These are phyloP conservation scores for Neurospora intermedia DNA, from an alignment of 495 filamentous ascomycete species.

Conservation along the genomic window DNA sequence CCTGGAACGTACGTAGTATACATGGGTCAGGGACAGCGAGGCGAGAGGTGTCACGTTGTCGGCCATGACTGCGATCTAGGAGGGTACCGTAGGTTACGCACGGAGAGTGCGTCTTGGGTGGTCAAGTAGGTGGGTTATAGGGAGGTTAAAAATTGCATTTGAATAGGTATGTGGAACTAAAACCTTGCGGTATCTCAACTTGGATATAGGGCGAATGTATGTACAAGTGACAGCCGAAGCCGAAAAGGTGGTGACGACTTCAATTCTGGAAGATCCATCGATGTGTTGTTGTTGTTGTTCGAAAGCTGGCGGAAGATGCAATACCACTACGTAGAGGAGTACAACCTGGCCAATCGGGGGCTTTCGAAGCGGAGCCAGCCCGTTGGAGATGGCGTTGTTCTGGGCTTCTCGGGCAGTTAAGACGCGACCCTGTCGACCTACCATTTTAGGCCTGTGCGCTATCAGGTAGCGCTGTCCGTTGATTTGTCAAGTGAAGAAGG, in stretches of 20 bases:
- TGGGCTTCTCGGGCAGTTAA: background rate
- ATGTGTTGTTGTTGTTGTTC: background rate
- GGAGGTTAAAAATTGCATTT: background rate
- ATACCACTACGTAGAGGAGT: background rate
- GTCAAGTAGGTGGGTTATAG: background rate
- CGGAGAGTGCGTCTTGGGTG: background rate
- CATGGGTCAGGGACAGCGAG: slow-evolving; percentile 87
- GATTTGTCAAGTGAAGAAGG: too few relatives aligned
- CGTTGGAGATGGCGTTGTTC: background rate
- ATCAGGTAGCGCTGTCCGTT: background rate
- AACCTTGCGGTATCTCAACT: background rate
- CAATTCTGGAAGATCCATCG: background rate
- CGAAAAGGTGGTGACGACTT: background rate
- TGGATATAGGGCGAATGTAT: background rate
- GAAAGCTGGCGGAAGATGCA: background rate
- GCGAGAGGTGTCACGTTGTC: slow-evolving; percentile 59
- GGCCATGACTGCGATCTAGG: slow-evolving; percentile 32
- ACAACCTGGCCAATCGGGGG: background rate
- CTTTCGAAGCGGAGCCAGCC: background rate
- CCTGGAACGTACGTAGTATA: slow-evolving; percentile 67
- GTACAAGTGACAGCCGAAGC: background rate
- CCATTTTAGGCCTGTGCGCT: background rate
- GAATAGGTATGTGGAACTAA: background rate
- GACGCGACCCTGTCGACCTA: background rate
- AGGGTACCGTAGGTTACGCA: background rate